Conservation (phyloP, 1,284 basidiomycete genomes). For the Ustilago hordei region DNA sequence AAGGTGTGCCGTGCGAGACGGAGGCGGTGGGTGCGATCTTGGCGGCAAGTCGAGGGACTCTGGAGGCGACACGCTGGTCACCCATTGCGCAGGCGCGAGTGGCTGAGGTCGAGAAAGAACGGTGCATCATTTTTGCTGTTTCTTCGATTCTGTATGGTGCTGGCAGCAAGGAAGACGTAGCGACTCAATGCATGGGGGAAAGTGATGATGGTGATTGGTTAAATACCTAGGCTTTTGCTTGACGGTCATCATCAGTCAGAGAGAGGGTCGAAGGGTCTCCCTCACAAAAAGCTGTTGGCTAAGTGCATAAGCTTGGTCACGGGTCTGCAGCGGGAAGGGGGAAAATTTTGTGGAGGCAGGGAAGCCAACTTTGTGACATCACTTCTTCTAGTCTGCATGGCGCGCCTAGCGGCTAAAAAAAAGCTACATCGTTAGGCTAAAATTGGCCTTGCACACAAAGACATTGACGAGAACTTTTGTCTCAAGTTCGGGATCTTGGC, state of each 20-base stretch:
- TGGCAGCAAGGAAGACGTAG: not conserved
- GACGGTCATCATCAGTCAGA: not conserved
- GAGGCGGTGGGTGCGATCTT: slow-evolving; percentile 13
- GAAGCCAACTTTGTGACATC: slow-evolving; percentile 22
- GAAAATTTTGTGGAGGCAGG: slow-evolving; percentile 11
- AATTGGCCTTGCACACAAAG: not conserved
- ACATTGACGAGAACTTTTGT: not conserved
- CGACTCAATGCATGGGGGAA: not conserved
- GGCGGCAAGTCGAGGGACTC: slow-evolving; percentile 31
- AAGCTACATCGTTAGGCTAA: not conserved
- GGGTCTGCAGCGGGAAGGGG: slow-evolving; percentile 5
- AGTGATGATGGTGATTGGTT: too few species aligned
- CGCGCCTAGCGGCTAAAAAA: slow-evolving; percentile 1
- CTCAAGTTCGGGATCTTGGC: not conserved
- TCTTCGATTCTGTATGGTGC: not conserved
- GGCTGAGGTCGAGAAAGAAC: slow-evolving; percentile 31
- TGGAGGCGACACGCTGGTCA: slow-evolving; percentile 40
- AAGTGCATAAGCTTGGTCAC: slow-evolving; percentile 8
- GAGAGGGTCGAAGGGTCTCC: not conserved
- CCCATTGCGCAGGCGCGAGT: slow-evolving; percentile 24
- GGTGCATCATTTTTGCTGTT: slow-evolving; percentile 23
- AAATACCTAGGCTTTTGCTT: not conserved
- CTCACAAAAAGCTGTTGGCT: not conserved
- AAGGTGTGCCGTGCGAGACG: not conserved
- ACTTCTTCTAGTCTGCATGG: slow-evolving; percentile 5